Conservation (phyloP, 1,284 basidiomycete species). For the Sanguinoderma infundibulare region DNA sequence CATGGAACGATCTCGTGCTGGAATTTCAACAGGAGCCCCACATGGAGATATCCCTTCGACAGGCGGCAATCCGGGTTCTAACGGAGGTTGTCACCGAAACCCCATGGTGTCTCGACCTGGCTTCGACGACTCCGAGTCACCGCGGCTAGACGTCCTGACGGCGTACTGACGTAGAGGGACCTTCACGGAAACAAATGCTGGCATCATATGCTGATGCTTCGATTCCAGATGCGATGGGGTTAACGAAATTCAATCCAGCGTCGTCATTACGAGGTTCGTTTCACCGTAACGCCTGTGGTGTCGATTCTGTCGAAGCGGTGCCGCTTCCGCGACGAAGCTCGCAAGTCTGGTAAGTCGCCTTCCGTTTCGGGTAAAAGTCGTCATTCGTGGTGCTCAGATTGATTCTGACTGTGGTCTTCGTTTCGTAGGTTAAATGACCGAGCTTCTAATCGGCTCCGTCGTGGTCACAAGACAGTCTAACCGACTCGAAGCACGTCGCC, state of each 20-base stretch:
- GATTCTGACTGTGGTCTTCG: neutral
- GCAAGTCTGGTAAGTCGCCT: neutral
- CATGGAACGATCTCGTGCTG: too few relatives aligned
- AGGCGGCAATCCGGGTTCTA: too few relatives aligned
- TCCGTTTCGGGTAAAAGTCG: too few relatives aligned
- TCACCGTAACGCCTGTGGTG: neutral
- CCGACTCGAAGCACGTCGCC: too few relatives aligned
- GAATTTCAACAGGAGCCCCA: too few relatives aligned
- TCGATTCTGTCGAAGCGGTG: neutral
- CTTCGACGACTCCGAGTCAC: neutral
- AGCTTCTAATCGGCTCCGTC: too few relatives aligned
- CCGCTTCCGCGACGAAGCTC: neutral
- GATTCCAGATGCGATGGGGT: neutral
- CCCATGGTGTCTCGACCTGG: neutral
- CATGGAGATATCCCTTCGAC: too few relatives aligned
- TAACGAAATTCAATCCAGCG: neutral
- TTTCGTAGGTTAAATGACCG: too few relatives aligned
- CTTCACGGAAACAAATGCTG: neutral
- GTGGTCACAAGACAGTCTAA: too few relatives aligned
- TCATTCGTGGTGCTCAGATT: too few relatives aligned
- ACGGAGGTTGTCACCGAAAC: neutral
- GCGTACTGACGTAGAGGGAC: neutral
- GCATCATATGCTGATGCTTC: neutral
- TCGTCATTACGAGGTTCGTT: neutral
- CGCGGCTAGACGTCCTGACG: neutral